phyloP scores from a whole-genome alignment of 208 protist genomes.

The Leishmania gerbilli region DNA sequence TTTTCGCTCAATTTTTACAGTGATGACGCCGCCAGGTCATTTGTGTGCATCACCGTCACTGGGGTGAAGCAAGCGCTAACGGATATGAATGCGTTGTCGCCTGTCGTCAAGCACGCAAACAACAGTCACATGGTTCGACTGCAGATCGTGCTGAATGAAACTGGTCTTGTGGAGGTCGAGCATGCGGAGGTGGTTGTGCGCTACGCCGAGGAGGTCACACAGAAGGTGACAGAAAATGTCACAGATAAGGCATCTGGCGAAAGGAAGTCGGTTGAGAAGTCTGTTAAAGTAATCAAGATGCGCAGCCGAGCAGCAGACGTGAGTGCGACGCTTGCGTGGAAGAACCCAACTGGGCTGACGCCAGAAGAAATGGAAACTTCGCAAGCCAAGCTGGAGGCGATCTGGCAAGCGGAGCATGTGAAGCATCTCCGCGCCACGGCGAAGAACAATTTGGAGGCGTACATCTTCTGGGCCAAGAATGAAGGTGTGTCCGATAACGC shows the following conservation, averaged over 20 bases:
- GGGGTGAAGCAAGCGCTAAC: conserved; percentile 56
- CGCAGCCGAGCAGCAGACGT: conserved; percentile 33
- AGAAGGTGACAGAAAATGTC: conserved; percentile 31
- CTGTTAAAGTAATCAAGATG: conserved; percentile 39
- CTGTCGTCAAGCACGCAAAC: conserved; percentile 60
- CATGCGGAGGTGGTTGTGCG: conserved; percentile 62
- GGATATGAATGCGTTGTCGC: conserved; percentile 38
- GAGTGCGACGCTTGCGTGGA: conserved; percentile 37
- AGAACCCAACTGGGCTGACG: conserved; percentile 36
- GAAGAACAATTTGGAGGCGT: conserved; percentile 87
- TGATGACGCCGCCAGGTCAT: conserved; percentile 9
- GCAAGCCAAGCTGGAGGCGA: conserved; percentile 39
- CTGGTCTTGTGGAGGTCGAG: conserved; percentile 69
- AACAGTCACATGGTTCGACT: conserved; percentile 84
- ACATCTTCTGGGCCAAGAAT: conserved; percentile 73
- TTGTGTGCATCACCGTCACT: conserved; percentile 50
- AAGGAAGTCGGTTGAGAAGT: conserved; percentile 27
- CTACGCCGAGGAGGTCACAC: conserved; percentile 63
- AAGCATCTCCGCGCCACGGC: conserved; percentile 59
- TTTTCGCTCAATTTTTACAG: conserved; percentile 64
- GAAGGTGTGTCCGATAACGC: conserved; percentile 68
- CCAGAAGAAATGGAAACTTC: conserved; percentile 35
- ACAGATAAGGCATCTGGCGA: conserved; percentile 24
- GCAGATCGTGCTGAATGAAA: conserved; percentile 70
- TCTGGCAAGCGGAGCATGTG: conserved; percentile 60